Conservation (phyloP, 495 filamentous ascomycete species). For the Neurospora sp. region DNA sequence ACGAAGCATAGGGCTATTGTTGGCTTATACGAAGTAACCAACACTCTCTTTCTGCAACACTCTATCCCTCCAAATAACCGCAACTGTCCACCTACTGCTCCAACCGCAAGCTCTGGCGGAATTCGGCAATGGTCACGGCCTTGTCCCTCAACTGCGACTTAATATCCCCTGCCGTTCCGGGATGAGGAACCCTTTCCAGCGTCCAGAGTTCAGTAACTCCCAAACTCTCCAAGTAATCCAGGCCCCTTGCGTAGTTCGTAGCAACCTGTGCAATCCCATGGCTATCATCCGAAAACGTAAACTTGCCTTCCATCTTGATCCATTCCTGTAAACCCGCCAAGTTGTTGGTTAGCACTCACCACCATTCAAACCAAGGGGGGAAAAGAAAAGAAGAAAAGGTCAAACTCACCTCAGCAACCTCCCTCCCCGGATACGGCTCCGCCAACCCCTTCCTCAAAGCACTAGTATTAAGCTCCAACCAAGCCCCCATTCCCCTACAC, state of each 20-base stretch:
- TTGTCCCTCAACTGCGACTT: slow-evolving; percentile 24
- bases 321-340: slow-evolving; percentile 17
- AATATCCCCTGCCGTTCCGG: slow-evolving; percentile 3
- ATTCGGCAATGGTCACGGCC: slow-evolving; percentile 21
- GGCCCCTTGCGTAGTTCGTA: slow-evolving; percentile 39
- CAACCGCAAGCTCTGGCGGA: slow-evolving; percentile 21
- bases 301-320: slow-evolving; percentile 56
- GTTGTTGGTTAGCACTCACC: background rate
- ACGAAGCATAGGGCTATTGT: background rate
- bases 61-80: background rate
- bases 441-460: slow-evolving; percentile 80
- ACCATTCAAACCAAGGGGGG: background rate
- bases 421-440: slow-evolving; percentile 77
- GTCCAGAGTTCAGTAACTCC: slow-evolving; percentile 40
- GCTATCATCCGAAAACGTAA: slow-evolving; percentile 86
- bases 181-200: slow-evolving; percentile 23
- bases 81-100: background rate
- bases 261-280: slow-evolving; percentile 75
- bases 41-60: background rate
- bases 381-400: background rate
- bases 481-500: slow-evolving; percentile 61
- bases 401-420: slow-evolving; percentile 63
- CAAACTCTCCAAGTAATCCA: slow-evolving; percentile 45
- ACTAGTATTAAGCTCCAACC: slow-evolving; percentile 82
- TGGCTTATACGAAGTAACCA: background rate